Conservation (phyloP, 176 grass and related monocot species). For the Aegilops umbellulata region DNA sequence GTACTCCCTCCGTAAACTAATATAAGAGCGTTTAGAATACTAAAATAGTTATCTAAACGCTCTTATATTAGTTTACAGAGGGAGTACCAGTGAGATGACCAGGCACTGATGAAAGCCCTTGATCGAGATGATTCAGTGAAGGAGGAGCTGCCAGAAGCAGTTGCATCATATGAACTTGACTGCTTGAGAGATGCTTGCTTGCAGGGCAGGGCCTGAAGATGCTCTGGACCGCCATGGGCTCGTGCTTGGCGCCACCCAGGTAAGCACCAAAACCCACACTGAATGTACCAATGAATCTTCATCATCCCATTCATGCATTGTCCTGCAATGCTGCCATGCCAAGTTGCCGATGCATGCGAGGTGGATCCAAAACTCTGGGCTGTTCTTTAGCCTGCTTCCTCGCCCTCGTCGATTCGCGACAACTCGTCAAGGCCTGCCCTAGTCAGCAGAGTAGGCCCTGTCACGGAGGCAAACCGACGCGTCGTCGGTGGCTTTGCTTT, state of each 20-base stretch:
- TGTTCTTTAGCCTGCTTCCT: constrained; percentile 41
- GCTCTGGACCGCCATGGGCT: constrained; percentile 28
- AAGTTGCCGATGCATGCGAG: neutral
- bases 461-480: constrained; percentile 13
- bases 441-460: neutral
- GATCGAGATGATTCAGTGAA: neutral
- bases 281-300: constrained; percentile 1
- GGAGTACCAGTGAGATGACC: constrained; percentile 39
- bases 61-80: too few species aligned
- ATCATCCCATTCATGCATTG: neutral
- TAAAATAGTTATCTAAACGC: too few species aligned
- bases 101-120: constrained; percentile 22
- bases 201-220: neutral
- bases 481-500: constrained; percentile 14
- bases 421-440: constrained; percentile 39
- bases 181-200: constrained; percentile 5
- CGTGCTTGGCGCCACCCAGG: constrained; percentile 33
- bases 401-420: neutral
- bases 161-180: constrained; percentile 18
- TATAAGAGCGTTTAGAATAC: too few species aligned
- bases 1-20: too few species aligned
- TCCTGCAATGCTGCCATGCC: neutral
- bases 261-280: constrained; percentile 19
- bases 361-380: constrained; percentile 25
- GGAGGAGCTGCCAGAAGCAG: constrained; percentile 31